Conservation (phyloP, 2,329 filamentous ascomycete species). For the Fusarium napiforme region DNA sequence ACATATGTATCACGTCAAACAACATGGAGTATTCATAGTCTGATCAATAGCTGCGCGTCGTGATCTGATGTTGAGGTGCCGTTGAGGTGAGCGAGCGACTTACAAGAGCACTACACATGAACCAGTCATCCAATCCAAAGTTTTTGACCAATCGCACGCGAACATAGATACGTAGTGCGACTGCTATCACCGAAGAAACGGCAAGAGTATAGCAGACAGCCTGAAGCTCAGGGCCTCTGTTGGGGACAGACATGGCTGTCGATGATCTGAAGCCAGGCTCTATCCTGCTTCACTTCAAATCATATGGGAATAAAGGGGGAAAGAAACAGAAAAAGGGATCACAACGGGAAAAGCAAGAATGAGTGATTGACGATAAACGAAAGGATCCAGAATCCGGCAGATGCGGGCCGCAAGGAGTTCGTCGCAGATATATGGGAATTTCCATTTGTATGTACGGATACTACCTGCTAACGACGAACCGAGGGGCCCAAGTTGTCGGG, state of each 20-base stretch:
- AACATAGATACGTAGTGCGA: slow-evolving; percentile 49
- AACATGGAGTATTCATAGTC: neutral
- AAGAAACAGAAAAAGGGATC: neutral
- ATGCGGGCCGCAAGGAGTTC: slow-evolving; percentile 24
- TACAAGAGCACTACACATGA: slow-evolving; percentile 52
- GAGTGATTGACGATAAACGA: slow-evolving; percentile 22
- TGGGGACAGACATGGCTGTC: slow-evolving; percentile 41
- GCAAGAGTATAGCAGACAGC: slow-evolving; percentile 48
- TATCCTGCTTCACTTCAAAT: neutral
- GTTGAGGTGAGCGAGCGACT: neutral
- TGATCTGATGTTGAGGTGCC: neutral
- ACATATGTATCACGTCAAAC: neutral
- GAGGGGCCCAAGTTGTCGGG: slow-evolving; percentile 15
- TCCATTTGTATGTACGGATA: neutral
- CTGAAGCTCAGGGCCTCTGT: slow-evolving; percentile 50
- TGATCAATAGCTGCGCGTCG: neutral
- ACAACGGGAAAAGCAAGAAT: neutral
- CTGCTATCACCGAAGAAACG: slow-evolving; percentile 43
- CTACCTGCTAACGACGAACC: neutral
- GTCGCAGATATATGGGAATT: slow-evolving; percentile 30
- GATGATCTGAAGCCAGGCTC: neutral
- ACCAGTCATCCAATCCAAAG: slow-evolving; percentile 54
- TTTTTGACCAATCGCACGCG: slow-evolving; percentile 50
- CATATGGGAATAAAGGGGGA: slow-evolving; percentile 11
- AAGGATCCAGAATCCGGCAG: slow-evolving; percentile 25